Percentiles rank a stretch among this genome's conserved stretches.
phyloP scores from a whole-genome alignment of 2,329 filamentous ascomycete species.

The Cryphonectria parasitica region DNA sequence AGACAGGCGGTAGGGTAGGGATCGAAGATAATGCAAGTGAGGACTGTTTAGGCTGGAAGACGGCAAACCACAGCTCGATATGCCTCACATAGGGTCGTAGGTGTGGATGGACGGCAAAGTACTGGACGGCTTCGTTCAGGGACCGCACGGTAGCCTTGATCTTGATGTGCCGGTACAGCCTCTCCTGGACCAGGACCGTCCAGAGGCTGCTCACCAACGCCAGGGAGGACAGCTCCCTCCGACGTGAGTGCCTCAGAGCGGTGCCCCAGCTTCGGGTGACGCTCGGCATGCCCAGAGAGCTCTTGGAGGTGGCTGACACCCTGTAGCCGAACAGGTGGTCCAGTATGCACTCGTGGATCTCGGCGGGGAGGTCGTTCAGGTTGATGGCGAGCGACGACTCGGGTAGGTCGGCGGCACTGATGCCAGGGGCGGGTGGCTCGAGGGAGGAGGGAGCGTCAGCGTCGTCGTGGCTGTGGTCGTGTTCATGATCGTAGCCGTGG shows the following conservation, averaged over 20 bases:
- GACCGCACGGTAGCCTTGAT: conserved; percentile 71
- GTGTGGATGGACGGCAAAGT: conserved; percentile 63
- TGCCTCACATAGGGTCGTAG: conserved; percentile 69
- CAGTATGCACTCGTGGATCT: conserved; percentile 73
- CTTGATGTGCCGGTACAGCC: conserved; percentile 76
- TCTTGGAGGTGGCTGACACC: conserved; percentile 62
- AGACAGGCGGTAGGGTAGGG: conserved; percentile 55
- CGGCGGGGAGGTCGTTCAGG: conserved; percentile 62
- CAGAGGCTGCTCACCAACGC: conserved; percentile 66
- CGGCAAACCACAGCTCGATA: conserved; percentile 78
- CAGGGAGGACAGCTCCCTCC: conserved; percentile 68
- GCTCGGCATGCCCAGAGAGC: conserved; percentile 56
- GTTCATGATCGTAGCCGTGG: conserved; percentile 31
- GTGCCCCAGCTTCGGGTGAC: conserved; percentile 65
- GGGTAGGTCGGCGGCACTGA: conserved; percentile 26
- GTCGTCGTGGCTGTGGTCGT: conserved; percentile 33
- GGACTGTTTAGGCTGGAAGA: conserved; percentile 64
- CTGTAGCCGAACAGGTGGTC: conserved; percentile 73
- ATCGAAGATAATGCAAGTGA: conserved; percentile 48
- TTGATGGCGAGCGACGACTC: conserved; percentile 37
- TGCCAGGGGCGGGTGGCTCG: conserved; percentile 25
- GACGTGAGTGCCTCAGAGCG: conserved; percentile 66
- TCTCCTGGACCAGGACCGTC: conserved; percentile 70
- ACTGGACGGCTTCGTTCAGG: conserved; percentile 61
- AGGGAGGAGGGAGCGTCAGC: background rate